Conservation (phyloP, 2,329 filamentous ascomycete genomes). For the Microcera coccophila region DNA sequence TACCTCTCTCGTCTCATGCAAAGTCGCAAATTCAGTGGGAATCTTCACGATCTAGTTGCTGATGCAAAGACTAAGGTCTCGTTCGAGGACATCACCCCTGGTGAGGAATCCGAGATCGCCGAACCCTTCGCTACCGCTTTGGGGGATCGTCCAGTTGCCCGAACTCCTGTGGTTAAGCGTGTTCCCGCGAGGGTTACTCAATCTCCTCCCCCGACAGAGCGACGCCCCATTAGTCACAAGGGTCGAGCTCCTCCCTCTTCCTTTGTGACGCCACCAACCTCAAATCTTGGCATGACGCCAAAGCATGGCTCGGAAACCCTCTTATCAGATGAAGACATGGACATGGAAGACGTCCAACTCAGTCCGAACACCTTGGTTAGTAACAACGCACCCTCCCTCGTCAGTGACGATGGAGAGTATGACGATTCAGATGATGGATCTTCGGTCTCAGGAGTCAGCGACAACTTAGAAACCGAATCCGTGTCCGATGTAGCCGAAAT, state of each 20-base stretch:
- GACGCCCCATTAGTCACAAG: slow-evolving; percentile 57
- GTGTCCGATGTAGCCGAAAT: slow-evolving; percentile 61
- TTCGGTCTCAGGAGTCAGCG: slow-evolving; percentile 54
- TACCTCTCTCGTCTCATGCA: slow-evolving; percentile 65
- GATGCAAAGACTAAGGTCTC: slow-evolving; percentile 56
- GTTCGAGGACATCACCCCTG: slow-evolving; percentile 47
- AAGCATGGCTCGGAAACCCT: slow-evolving; percentile 20
- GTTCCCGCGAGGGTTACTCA: slow-evolving; percentile 56
- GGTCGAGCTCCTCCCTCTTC: slow-evolving; percentile 40
- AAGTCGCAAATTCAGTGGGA: slow-evolving; percentile 56
- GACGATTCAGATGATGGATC: slow-evolving; percentile 67
- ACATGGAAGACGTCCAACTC: slow-evolving; percentile 56
- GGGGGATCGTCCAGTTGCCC: slow-evolving; percentile 17
- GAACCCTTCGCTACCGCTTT: slow-evolving; percentile 15
- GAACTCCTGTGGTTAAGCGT: slow-evolving; percentile 48
- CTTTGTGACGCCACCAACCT: slow-evolving; percentile 36
- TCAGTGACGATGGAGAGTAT: slow-evolving; percentile 77
- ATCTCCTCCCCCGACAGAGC: slow-evolving; percentile 43
- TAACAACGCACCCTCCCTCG: slow-evolving; percentile 74
- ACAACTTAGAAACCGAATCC: slow-evolving; percentile 55
- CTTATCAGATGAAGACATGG: slow-evolving; percentile 45
- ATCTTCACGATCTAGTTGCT: slow-evolving; percentile 55
- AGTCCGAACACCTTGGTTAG: slow-evolving; percentile 67
- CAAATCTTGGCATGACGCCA: slow-evolving; percentile 14
- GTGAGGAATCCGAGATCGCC: slow-evolving; percentile 51